A percentile compares a stretch with the other conserved stretches of the same genome.
Conservation (phyloP, 306 rosid species). For the Dicorynia guianensis region DNA sequence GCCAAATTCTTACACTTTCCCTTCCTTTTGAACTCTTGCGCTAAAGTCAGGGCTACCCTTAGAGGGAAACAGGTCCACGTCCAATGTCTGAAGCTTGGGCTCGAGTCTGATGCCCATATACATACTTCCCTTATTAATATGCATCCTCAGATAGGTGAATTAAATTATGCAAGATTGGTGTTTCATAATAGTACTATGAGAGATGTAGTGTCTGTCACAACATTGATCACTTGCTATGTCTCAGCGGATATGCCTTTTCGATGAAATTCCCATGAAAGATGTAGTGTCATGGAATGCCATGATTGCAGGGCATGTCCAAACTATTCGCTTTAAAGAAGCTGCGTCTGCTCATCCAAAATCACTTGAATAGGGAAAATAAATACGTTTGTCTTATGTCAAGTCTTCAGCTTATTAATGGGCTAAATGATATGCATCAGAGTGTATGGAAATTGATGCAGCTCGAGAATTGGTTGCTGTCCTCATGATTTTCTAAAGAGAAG, state of each 20-base stretch:
- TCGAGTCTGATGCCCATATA: constrained; percentile 58
- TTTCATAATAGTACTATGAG: constrained; percentile 66
- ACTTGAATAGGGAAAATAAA: constrained; percentile 66
- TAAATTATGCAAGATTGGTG: constrained; percentile 60
- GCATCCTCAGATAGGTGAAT: constrained; percentile 64
- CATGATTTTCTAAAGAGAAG: constrained; percentile 62
- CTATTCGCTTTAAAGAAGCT: constrained; percentile 64
- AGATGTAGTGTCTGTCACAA: constrained; percentile 79
- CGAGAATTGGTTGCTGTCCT: constrained; percentile 72
- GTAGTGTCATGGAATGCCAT: constrained; percentile 92
- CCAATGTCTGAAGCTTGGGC: constrained; percentile 63
- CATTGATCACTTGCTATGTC: constrained; percentile 68
- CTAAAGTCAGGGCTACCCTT: constrained; percentile 49
- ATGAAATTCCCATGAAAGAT: constrained; percentile 64
- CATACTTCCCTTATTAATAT: constrained; percentile 71
- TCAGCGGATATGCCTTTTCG: constrained; percentile 61
- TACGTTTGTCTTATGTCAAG: constrained; percentile 55
- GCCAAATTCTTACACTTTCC: constrained; percentile 84
- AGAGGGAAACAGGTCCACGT: constrained; percentile 77
- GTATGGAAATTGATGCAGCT: constrained; percentile 68
- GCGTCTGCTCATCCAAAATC: constrained; percentile 71
- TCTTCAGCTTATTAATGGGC: constrained; percentile 69
- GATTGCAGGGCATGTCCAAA: constrained; percentile 77
- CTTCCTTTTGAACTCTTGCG: constrained; percentile 68
- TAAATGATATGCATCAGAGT: constrained; percentile 81